Evolutionary conservation across 805 yeast species (phyloP).

Genomic region (Wickerhamomyces pijperi): DNA sequence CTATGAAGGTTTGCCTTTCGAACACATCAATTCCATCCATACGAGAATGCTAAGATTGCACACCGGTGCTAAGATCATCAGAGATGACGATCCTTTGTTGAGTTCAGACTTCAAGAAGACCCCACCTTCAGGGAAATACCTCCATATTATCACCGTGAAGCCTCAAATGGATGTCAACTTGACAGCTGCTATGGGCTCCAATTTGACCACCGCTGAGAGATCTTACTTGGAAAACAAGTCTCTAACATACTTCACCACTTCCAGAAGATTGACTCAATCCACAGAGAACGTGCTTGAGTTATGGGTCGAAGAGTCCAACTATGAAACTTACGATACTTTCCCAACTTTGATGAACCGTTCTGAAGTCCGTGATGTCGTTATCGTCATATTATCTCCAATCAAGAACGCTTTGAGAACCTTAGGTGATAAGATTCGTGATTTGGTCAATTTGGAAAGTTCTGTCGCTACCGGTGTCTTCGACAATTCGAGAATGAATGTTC

Average conservation of each 20-base stretch:
- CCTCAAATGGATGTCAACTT: conserved; percentile 49
- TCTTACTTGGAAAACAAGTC: conserved; percentile 69
- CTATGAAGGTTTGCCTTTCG: conserved; percentile 81
- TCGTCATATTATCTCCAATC: conserved; percentile 63
- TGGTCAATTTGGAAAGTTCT: conserved; percentile 55
- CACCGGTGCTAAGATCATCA: conserved; percentile 68
- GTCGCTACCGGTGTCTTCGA: conserved; percentile 39
- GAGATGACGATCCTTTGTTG: conserved; percentile 23
- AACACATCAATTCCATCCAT: conserved; percentile 75
- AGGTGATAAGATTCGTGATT: conserved; percentile 57
- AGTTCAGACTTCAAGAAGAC: conserved; percentile 36
- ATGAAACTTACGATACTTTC: conserved; percentile 64
- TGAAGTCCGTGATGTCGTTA: conserved; percentile 42
- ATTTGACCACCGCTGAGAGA: conserved; percentile 43
- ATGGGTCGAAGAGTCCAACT: conserved; percentile 84
- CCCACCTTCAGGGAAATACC: conserved; percentile 58
- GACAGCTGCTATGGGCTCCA: conserved; percentile 15
- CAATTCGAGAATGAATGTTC: conserved; percentile 25
- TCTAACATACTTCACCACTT: conserved; percentile 55
- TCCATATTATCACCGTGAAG: conserved; percentile 62
- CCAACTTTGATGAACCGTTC: conserved; percentile 84
- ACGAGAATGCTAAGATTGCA: conserved; percentile 62
- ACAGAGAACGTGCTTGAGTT: conserved; percentile 59
- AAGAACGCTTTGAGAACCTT: conserved; percentile 70
- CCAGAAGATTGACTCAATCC: conserved; percentile 58